Percentiles rank a stretch among this genome's conserved stretches.
These are phyloP conservation scores for Melaleuca alternifolia DNA, from an alignment of 345 rosid species.

Conservation along the genomic window DNA sequence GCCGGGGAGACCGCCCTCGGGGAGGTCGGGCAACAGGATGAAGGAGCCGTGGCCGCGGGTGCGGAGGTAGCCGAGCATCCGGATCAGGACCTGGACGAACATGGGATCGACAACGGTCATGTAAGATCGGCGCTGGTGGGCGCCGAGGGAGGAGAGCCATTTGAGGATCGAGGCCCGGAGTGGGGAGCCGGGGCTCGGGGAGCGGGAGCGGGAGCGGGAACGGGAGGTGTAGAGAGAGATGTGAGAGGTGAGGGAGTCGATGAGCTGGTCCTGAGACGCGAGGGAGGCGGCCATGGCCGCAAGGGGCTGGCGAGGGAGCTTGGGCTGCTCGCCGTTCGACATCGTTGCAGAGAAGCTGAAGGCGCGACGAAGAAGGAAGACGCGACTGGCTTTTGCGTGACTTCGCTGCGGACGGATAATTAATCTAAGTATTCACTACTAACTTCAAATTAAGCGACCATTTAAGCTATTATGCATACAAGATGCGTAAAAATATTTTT, in stretches of 20 bases:
- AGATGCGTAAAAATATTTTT: too few species aligned
- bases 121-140: conserved; percentile 68
- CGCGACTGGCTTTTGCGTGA: too few species aligned
- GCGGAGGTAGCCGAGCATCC: conserved; percentile 60
- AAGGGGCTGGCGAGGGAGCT: background rate
- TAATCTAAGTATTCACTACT: too few species aligned
- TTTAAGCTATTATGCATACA: too few species aligned
- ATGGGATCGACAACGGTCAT: conserved; percentile 56
- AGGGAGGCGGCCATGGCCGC: conserved; percentile 7
- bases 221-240: conserved; percentile 73
- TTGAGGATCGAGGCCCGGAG: conserved; percentile 60
- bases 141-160: conserved; percentile 78
- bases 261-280: conserved; percentile 45
- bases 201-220: conserved; percentile 14
- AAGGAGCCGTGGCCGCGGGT: conserved; percentile 57
- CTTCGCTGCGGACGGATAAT: too few species aligned
- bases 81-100: conserved; percentile 54
- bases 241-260: conserved; percentile 82
- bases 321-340: conserved; percentile 19
- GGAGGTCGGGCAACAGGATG: conserved; percentile 83
- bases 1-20: conserved; percentile 48
- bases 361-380: too few species aligned
- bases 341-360: background rate
- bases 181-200: conserved; percentile 17
- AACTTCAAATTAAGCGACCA: too few species aligned